Conservation (phyloP, 1,284 basidiomycete species). For the Cryptococcus sp. region DNA sequence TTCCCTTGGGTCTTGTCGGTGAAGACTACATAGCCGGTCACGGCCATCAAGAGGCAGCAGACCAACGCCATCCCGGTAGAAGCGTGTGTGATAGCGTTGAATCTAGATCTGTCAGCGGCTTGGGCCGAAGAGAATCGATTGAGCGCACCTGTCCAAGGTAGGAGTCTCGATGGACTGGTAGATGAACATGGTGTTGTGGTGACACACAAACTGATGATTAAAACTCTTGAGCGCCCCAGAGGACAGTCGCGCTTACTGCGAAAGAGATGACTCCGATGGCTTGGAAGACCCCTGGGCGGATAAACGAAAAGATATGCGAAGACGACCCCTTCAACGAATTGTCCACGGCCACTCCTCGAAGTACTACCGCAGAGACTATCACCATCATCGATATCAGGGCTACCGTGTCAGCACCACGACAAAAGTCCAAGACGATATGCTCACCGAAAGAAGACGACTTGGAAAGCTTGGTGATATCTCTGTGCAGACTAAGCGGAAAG, state of each 20-base stretch:
- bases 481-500: constrained; percentile 90
- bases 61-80: constrained; percentile 76
- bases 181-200: constrained; percentile 89
- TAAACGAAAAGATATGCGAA: constrained; percentile 61
- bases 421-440: constrained; percentile 2
- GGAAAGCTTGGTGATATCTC: constrained; percentile 94
- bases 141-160: constrained; percentile 62
- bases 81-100: constrained; percentile 86
- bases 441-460: constrained; percentile 74
- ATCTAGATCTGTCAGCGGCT: constrained; percentile 56
- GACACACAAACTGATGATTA: constrained; percentile 59
- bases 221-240: neutral
- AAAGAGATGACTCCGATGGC: constrained; percentile 94
- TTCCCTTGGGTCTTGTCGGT: constrained; percentile 88
- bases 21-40: constrained; percentile 90
- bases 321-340: constrained; percentile 64
- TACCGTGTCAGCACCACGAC: constrained; percentile 7
- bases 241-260: constrained; percentile 50
- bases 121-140: neutral
- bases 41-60: constrained; percentile 73
- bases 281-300: constrained; percentile 74
- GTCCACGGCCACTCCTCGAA: constrained; percentile 78
- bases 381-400: constrained; percentile 88
- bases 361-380: constrained; percentile 80
- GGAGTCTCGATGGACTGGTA: constrained; percentile 90